Evolutionary conservation across 176 grass and related monocot species (phyloP).

Genomic region (Miscanthus lutarioriparius): DNA sequence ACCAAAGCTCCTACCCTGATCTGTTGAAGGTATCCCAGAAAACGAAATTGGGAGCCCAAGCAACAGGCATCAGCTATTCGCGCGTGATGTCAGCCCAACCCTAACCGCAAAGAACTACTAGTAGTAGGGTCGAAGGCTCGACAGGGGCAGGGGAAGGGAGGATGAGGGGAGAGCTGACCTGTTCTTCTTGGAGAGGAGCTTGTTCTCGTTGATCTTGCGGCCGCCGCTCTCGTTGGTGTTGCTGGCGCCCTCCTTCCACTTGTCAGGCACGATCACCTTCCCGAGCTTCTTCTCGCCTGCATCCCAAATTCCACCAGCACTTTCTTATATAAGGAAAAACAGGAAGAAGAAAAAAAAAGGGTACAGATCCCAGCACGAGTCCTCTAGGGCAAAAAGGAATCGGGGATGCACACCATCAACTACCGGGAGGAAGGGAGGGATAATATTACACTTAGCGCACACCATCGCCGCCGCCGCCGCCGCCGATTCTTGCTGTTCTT

Average conservation of each 20-base stretch:
- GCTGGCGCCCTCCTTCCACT: conserved; percentile 99
- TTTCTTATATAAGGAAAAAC: not conserved
- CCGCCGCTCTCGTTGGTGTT: conserved; percentile 91
- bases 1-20: not conserved
- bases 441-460: conserved; percentile 51
- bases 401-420: not conserved
- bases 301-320: not conserved
- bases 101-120: not conserved
- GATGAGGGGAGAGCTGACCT: conserved; percentile 39
- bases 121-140: not conserved
- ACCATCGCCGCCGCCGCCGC: conserved; percentile 34
- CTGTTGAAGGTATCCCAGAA: not conserved
- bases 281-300: conserved; percentile 97
- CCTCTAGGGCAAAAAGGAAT: conserved; percentile 14
- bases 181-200: conserved; percentile 98
- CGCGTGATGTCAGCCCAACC: too few relatives aligned
- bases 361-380: not conserved
- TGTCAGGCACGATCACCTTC: conserved; percentile 99
- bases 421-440: not conserved
- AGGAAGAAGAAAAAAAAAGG: too few relatives aligned
- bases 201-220: conserved; percentile 99
- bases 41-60: not conserved
- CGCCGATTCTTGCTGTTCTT: not conserved
- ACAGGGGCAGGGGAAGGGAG: too few relatives aligned
- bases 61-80: not conserved